These are phyloP conservation scores for Debaryomycetaceae sp. DNA, from an alignment of 1,139 yeast species.

Conservation along the genomic window DNA sequence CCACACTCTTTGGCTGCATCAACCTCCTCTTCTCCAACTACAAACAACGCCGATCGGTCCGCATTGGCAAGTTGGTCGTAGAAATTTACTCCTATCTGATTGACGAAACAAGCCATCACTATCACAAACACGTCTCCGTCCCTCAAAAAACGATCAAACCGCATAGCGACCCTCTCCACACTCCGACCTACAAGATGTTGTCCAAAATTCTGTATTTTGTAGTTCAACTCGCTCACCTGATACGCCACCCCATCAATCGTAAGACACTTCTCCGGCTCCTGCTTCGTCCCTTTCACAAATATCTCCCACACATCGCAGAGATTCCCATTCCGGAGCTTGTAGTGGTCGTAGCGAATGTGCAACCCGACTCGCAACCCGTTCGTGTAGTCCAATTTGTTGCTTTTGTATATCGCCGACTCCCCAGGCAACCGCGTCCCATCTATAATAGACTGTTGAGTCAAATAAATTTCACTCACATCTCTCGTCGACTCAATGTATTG, in stretches of 20 bases:
- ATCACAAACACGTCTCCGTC: constrained; percentile 20
- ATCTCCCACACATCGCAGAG: constrained; percentile 63
- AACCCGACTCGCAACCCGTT: constrained; percentile 64
- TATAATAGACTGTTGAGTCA: constrained; percentile 55
- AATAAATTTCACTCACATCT: constrained; percentile 57
- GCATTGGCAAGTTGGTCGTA: constrained; percentile 15
- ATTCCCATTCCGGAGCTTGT: constrained; percentile 66
- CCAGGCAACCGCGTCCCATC: constrained; percentile 52
- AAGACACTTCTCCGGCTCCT: constrained; percentile 11
- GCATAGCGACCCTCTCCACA: constrained; percentile 17
- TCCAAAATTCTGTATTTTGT: constrained; percentile 16
- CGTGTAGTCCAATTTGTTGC: constrained; percentile 60
- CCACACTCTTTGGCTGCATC: constrained; percentile 2
- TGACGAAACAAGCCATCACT: constrained; percentile 27
- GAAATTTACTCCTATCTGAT: constrained; percentile 21
- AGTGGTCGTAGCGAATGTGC: constrained; percentile 56
- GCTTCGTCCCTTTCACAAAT: constrained; percentile 19
- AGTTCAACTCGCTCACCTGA: constrained; percentile 23
- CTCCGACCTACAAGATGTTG: constrained; percentile 11
- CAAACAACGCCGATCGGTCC: constrained; percentile 7
- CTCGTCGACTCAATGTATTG: constrained; percentile 27
- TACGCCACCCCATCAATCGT: constrained; percentile 16
- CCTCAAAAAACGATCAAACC: constrained; percentile 13
- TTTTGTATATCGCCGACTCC: constrained; percentile 66
- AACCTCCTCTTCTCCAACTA: constrained; percentile 8